phyloP scores from a whole-genome alignment of 108 stramenopile species.

The Cafeteria roenbergensis region DNA sequence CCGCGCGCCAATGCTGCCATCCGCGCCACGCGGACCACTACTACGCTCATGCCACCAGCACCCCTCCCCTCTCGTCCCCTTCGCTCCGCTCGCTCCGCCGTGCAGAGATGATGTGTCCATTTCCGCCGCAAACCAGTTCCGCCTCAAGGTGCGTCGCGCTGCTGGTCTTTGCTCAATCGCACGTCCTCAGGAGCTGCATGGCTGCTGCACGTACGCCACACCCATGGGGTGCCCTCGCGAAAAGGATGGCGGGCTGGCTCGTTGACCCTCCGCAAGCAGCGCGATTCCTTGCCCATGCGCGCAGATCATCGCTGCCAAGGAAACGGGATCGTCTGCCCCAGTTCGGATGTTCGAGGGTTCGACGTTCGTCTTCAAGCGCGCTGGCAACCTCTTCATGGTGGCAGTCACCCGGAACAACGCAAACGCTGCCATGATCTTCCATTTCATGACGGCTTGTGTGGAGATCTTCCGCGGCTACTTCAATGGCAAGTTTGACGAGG shows the following conservation, averaged over 20 bases:
- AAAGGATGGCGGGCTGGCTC: too few relatives aligned
- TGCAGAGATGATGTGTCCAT: constrained; percentile 17
- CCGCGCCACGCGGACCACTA: too few relatives aligned
- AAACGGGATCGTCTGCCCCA: constrained; percentile 80
- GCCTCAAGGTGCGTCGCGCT: neutral
- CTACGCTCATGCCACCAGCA: too few relatives aligned
- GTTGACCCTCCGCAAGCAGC: too few relatives aligned
- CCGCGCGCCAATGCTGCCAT: too few relatives aligned
- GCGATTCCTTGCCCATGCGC: too few relatives aligned
- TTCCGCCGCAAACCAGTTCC: constrained; percentile 9
- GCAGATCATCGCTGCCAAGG: constrained; percentile 80
- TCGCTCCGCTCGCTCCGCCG: too few relatives aligned
- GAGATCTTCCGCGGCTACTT: constrained; percentile 88
- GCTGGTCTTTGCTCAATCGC: too few relatives aligned
- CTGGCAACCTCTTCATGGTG: constrained; percentile 90
- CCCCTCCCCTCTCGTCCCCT: too few relatives aligned
- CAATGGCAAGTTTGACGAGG: constrained; percentile 85
- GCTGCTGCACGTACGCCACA: too few relatives aligned
- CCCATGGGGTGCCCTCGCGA: too few relatives aligned
- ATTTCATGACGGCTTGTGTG: constrained; percentile 84
- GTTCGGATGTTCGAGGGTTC: constrained; percentile 80
- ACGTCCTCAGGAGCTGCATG: too few relatives aligned
- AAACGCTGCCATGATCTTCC: constrained; percentile 89
- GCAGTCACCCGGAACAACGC: constrained; percentile 87
- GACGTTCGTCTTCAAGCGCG: constrained; percentile 88